Conservation (phyloP, 2,329 filamentous ascomycete genomes). For the Hypoxylon sp. region DNA sequence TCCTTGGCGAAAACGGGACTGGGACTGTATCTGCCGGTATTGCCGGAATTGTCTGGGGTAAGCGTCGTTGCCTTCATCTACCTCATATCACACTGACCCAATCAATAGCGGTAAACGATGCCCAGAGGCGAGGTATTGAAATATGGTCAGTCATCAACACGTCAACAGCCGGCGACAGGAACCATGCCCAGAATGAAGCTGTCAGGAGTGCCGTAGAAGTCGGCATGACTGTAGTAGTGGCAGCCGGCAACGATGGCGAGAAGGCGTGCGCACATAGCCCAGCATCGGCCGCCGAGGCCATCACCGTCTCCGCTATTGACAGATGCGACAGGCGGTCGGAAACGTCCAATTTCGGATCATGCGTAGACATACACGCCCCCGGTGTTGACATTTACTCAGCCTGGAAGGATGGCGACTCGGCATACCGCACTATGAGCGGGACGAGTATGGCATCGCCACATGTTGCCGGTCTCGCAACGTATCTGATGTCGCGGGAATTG, state of each 20-base stretch:
- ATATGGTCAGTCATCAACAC: conserved; percentile 48
- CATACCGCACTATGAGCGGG: conserved; percentile 40
- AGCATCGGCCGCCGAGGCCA: conserved; percentile 42
- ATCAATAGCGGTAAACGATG: conserved; percentile 44
- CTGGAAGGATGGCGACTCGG: conserved; percentile 36
- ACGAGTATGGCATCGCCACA: conserved; percentile 49
- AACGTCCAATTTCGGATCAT: conserved; percentile 47
- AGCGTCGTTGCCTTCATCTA: conserved; percentile 12
- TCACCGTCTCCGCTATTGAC: conserved; percentile 47
- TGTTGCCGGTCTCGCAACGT: conserved; percentile 45
- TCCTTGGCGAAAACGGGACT: conserved; percentile 38
- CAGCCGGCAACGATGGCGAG: conserved; percentile 45
- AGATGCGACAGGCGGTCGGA: conserved; percentile 38
- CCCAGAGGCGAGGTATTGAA: conserved; percentile 35
- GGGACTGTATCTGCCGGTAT: conserved; percentile 42
- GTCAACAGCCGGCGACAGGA: conserved; percentile 42
- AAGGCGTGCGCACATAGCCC: conserved; percentile 45
- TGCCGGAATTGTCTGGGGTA: conserved; percentile 48
- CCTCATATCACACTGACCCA: conserved; percentile 16
- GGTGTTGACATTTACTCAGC: conserved; percentile 45
- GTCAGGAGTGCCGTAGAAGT: conserved; percentile 37
- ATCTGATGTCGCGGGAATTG: conserved; percentile 44
- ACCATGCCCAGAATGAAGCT: conserved; percentile 39
- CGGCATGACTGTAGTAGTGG: conserved; percentile 47
- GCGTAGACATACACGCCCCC: conserved; percentile 46